Base-by-base conservation (phyloP, 2,329 filamentous ascomycete species). In the Aspergillus aculeatus region DNA sequence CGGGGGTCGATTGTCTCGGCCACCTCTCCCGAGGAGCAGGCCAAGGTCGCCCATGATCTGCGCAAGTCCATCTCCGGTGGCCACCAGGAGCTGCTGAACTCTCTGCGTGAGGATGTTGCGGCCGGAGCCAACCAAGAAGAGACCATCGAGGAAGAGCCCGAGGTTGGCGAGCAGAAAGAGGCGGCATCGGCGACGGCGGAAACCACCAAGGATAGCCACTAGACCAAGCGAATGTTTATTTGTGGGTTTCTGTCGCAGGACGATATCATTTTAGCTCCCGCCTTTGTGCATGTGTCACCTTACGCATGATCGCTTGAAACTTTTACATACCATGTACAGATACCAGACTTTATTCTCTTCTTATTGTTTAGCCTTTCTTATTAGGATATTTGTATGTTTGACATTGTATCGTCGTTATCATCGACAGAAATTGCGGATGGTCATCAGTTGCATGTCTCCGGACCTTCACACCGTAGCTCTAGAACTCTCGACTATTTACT, bases 51-150 rank as follows among this genome's bases (percentile, higher is more conserved):
- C 19, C 66, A 70, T 47, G 75, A 78, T 58, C 67, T 78, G 44
- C 70, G 76, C 11, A 70, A 72, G 49, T 77, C 76, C 4, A 71
- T 78, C 38, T 73, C 73, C 4, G 69, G 68, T 10, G 70, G 69
- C 3, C 64, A 62, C 12, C 62, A 64, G 23, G 68, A 64, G 14
- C 66, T 69, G 26, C 57, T 72, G 21, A 69, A 71, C 21, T 65
- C 70, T 41, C 56, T 77, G 60, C 68, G 71, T 38, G 68, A 71
- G 54, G 66, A 73, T 54, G 68, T 66, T 23, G 68, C 69, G 41
- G 61, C 66, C 52, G 65, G 68, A 24, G 57, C 64, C 31, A 62
- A 53, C 5, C 58, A 62, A 21, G 64, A 69, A 5, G 69, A 70
- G 26, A 62, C 67, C 7, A 68, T 71, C 49, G 63, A 69, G 48